phyloP scores from a whole-genome alignment of 768 basidiomycete genomes.

The Neoboletus brunneissimus region DNA sequence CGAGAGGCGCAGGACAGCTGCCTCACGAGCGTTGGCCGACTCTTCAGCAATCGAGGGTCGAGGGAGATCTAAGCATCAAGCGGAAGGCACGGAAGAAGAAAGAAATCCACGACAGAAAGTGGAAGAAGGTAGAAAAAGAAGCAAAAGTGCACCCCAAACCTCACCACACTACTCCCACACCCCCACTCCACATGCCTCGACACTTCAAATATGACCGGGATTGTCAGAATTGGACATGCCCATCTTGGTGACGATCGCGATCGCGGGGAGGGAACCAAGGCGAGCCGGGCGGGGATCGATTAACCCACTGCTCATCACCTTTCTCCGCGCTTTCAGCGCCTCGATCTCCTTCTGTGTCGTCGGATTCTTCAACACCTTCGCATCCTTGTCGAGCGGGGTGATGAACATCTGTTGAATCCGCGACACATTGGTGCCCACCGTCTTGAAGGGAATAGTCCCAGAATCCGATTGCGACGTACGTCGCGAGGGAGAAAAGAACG shows the following conservation, averaged over 20 bases:
- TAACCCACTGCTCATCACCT: neutral
- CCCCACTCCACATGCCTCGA: neutral
- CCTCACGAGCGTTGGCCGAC: neutral
- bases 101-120: neutral
- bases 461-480: neutral
- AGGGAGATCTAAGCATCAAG: neutral
- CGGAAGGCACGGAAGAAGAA: neutral
- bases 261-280: neutral
- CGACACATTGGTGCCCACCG: neutral
- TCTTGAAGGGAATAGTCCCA: neutral
- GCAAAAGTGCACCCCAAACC: neutral
- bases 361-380: neutral
- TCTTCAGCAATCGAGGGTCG: neutral
- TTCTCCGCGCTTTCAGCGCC: slow-evolving; percentile 2
- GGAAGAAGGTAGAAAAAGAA: neutral
- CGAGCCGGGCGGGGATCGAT: neutral
- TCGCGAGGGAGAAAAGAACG: neutral
- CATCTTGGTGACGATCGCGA: neutral
- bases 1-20: neutral
- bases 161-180: neutral
- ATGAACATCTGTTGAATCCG: slow-evolving; percentile 1
- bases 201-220: neutral
- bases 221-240: neutral
- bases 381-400: slow-evolving; percentile 1
- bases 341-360: slow-evolving; percentile 10